phyloP scores from a whole-genome alignment of 441 rosid species.

The Corymbia citriodora region DNA sequence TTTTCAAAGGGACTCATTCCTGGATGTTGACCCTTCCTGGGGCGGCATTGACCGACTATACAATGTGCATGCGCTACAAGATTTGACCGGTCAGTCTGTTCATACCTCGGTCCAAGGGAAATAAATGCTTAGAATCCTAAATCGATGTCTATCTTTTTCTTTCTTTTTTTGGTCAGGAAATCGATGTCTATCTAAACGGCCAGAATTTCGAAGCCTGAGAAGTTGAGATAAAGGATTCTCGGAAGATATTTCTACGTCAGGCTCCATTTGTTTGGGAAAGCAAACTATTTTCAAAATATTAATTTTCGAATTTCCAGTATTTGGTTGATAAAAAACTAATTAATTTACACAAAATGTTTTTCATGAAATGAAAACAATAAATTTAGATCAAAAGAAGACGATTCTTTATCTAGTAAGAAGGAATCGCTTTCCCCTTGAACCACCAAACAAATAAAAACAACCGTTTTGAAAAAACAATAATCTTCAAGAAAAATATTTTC shows the following conservation, averaged over 20 bases:
- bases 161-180: too few relatives aligned
- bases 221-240: background rate
- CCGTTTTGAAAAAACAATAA: background rate
- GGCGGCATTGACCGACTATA: background rate
- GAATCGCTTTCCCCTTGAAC: background rate
- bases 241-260: background rate
- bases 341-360: background rate
- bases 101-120: background rate
- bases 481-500: background rate
- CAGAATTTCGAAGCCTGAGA: background rate
- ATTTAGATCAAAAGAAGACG: background rate
- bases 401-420: background rate
- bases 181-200: background rate
- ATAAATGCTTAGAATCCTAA: too few relatives aligned
- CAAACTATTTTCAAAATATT: background rate
- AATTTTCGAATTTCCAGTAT: rapidly evolving
- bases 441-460: background rate
- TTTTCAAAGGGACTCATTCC: background rate
- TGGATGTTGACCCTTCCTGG: background rate
- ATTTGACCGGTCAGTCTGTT: background rate
- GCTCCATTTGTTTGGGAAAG: background rate
- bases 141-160: background rate
- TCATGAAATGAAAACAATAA: background rate
- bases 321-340: rapidly evolving
- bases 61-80: background rate